A percentile compares a stretch with the other conserved stretches of the same genome.
Evolutionary conservation across 2,329 filamentous ascomycete genomes (phyloP).

Genomic region (Cladophialophora yegresii): DNA sequence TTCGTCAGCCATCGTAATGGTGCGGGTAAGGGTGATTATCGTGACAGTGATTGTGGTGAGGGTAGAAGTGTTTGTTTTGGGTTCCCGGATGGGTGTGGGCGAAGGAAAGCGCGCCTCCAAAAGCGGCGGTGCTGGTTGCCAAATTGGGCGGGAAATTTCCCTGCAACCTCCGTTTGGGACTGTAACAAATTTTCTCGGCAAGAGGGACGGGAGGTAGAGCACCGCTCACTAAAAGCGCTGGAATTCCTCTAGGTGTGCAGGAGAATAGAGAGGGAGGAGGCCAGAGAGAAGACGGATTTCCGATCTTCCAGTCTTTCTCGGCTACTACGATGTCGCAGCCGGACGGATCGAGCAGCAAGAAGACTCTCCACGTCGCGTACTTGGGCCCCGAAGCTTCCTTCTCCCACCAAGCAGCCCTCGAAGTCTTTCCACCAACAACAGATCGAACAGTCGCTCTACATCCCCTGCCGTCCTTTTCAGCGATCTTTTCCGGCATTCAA

Average conservation of each 20-base stretch:
- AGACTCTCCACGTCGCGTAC: slow-evolving; percentile 49
- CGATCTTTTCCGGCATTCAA: slow-evolving; percentile 54
- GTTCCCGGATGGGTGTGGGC: slow-evolving; percentile 10
- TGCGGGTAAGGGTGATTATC: background rate
- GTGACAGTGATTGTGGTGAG: slow-evolving; percentile 25
- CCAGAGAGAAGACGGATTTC: background rate
- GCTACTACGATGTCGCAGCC: background rate
- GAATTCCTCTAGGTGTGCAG: too few relatives aligned
- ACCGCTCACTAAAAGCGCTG: background rate
- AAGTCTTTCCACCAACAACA: slow-evolving; percentile 23
- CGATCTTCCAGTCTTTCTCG: background rate
- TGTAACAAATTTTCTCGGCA: background rate
- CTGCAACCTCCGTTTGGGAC: too few relatives aligned
- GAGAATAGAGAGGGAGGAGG: background rate
- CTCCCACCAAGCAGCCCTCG: slow-evolving; percentile 63
- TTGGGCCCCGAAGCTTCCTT: slow-evolving; percentile 67
- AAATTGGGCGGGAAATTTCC: background rate
- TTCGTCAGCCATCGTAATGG: too few relatives aligned
- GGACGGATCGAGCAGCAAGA: background rate
- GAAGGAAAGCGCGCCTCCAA: slow-evolving; percentile 11
- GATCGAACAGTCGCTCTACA: slow-evolving; percentile 11
- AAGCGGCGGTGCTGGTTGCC: slow-evolving; percentile 18
- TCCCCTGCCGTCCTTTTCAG: slow-evolving; percentile 29
- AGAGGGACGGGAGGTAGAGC: background rate
- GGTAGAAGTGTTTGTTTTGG: slow-evolving; percentile 17